Conservation (phyloP, 176 grass and related monocot genomes). For the Microstegium vimineum region DNA sequence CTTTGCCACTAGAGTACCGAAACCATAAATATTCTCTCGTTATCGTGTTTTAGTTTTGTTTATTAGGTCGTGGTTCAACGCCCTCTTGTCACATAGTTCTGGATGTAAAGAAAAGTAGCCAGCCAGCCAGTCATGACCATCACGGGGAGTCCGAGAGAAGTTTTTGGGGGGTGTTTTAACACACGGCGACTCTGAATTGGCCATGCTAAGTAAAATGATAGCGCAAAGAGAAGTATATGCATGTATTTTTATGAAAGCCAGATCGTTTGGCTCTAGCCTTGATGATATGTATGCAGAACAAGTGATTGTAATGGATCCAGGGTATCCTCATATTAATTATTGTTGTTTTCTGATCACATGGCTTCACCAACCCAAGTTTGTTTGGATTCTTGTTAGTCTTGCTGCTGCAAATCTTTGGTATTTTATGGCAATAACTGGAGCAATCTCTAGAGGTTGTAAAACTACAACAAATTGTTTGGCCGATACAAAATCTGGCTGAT, state of each 20-base stretch:
- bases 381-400: background rate
- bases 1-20: slow-evolving; percentile 29
- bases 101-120: slow-evolving; percentile 54
- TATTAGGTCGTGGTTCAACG: slow-evolving; percentile 28
- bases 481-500: no score
- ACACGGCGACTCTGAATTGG: slow-evolving; percentile 34
- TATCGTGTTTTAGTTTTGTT: slow-evolving; percentile 30
- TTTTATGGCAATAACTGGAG: background rate
- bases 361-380: background rate
- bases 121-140: slow-evolving; percentile 34
- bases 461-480: no score
- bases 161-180: slow-evolving; percentile 54
- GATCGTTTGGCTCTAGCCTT: slow-evolving; percentile 22
- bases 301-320: slow-evolving; percentile 44
- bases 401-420: background rate
- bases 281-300: slow-evolving; percentile 39
- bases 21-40: slow-evolving; percentile 33
- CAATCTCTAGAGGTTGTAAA: background rate
- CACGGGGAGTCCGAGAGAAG: slow-evolving; percentile 28
- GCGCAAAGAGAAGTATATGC: slow-evolving; percentile 9
- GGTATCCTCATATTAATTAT: background rate
- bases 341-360: slow-evolving; percentile 10
- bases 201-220: slow-evolving; percentile 51
- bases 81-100: slow-evolving; percentile 37
- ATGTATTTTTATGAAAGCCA: background rate